Percentiles rank a stretch among this genome's conserved stretches.
phyloP scores from a whole-genome alignment of 2,329 filamentous ascomycete species.

The Neoascochyta sp. region DNA sequence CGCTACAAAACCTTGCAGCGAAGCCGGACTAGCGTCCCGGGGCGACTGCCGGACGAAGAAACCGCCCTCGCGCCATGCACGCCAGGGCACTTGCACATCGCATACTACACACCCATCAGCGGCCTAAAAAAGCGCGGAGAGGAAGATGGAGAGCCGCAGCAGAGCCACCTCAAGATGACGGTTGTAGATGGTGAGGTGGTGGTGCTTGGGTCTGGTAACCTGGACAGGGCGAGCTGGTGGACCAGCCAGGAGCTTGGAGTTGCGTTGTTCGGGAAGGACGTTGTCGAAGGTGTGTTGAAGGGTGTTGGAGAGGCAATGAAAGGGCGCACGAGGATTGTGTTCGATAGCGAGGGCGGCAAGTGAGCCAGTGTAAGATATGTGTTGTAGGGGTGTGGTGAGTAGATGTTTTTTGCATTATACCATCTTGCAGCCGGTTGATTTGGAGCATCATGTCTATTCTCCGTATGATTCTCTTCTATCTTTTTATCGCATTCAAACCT shows the following conservation, averaged over 20 bases:
- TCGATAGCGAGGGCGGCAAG: slow-evolving; percentile 26
- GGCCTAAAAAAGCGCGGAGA: slow-evolving; percentile 22
- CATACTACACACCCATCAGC: slow-evolving; percentile 51
- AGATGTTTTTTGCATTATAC: too few relatives aligned
- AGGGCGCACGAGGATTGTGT: slow-evolving; percentile 23
- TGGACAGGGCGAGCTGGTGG: slow-evolving; percentile 82
- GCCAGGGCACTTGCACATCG: slow-evolving; percentile 54
- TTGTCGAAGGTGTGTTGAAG: slow-evolving; percentile 35
- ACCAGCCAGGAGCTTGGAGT: slow-evolving; percentile 82
- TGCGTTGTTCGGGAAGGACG: slow-evolving; percentile 46
- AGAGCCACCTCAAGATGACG: slow-evolving; percentile 74
- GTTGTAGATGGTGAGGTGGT: slow-evolving; percentile 66
- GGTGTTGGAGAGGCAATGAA: slow-evolving; percentile 23
- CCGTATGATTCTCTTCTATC: too few relatives aligned
- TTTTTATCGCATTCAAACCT: too few relatives aligned
- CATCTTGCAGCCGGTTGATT: too few relatives aligned
- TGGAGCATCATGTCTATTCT: too few relatives aligned
- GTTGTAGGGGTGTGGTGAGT: too few relatives aligned
- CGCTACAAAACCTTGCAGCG: slow-evolving; percentile 45
- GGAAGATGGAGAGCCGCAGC: slow-evolving; percentile 57
- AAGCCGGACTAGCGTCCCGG: too few relatives aligned
- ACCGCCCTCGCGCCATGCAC: slow-evolving; percentile 17
- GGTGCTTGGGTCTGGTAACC: slow-evolving; percentile 75
- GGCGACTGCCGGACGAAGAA: slow-evolving; percentile 32
- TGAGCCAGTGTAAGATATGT: too few relatives aligned